Evolutionary conservation across 306 rosid species (phyloP).

Genomic region (Fragaria ananassa): DNA sequence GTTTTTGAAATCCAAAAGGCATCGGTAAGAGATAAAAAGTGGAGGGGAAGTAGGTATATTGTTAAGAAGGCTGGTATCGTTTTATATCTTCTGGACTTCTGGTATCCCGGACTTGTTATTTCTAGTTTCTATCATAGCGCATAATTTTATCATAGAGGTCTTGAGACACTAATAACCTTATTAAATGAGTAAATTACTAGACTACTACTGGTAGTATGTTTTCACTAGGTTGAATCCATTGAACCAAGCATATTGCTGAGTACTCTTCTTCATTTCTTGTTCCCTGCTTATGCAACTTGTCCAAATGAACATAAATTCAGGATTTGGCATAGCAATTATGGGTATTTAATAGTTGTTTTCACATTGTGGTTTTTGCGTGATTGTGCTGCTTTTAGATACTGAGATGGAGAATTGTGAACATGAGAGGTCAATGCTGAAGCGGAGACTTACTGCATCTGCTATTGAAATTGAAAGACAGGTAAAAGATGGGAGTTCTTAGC

Average conservation of each 20-base stretch:
- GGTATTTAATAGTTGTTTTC: background rate
- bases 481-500: background rate
- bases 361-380: conserved; percentile 18
- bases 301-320: background rate
- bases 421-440: conserved; percentile 65
- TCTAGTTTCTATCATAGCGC: background rate
- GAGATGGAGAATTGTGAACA: conserved; percentile 68
- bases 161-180: background rate
- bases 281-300: background rate
- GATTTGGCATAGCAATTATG: background rate
- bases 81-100: background rate
- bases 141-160: background rate
- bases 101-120: background rate
- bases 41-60: background rate
- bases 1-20: background rate
- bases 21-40: background rate
- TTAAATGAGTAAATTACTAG: background rate
- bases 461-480: conserved; percentile 86
- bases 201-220: background rate
- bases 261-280: background rate
- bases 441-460: conserved; percentile 65
- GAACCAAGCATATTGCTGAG: background rate
- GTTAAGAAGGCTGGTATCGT: background rate
- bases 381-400: conserved; percentile 43
- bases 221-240: background rate